Base-by-base conservation (phyloP, 164 flowering plant genomes). In the Berberis vulgaris region DNA sequence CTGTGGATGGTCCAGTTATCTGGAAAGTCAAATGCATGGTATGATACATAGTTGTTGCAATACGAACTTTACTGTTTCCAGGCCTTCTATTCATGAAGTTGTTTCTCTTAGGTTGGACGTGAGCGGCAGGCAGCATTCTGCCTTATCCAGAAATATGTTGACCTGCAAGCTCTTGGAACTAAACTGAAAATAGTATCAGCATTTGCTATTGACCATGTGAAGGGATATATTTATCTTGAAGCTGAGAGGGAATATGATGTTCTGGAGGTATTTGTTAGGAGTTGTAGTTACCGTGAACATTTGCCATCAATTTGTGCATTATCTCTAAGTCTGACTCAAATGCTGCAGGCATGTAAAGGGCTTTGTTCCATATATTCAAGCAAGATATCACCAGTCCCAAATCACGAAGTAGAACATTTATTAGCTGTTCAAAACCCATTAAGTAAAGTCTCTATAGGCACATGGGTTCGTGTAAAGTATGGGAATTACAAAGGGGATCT, bases 401-500 rank as follows among this genome's bases (percentile, higher is more conserved):
- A 54, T 50, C 84, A 77, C 78, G 99, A 94, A 72, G 65, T 81
- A 60, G 73, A 81, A 57, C 87, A 81, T 66, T 72, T 89, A 74
- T 77, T 91, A 4, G 71, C 86, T 60, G 75, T 77, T 1, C 79
- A 75, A 61, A 76, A 53, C 64, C 84, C 74, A 65, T 7, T 7
- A 41, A 74, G 10, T 68, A 83, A 62, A 57, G 68, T 89, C 68
- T 71, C 82, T 39, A 72, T 41, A 72, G 96, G 86, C 59, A 79
- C 71, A 63, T 91, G 96, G 99, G 96, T 79, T 45, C 89, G 96
- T 63, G 81, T 94, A 59, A 94, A 94, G 77, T 75, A 42, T 80
- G 99, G 99, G n/a, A 84, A 59, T 26, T 94, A 94, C 78, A 94
- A 86, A 79, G 96, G 97, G 26, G 99, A 94, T 72, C 74, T 94